Base-by-base conservation (phyloP, 371 early-diverging fungal genomes). In the Zopfochytrium polystomum region DNA sequence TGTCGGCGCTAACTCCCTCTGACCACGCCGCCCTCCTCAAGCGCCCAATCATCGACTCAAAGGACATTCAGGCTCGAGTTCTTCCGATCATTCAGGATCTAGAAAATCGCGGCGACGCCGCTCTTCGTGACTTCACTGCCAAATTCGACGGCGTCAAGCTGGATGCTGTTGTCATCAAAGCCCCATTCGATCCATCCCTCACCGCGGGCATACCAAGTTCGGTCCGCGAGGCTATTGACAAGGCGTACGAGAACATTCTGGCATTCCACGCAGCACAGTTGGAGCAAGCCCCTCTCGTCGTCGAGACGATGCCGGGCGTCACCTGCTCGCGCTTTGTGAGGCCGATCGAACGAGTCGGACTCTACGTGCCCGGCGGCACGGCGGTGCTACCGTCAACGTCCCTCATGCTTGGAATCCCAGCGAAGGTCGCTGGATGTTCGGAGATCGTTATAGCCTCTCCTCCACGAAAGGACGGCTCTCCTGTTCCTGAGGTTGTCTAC, bases 351-450 rank as follows among this genome's bases (percentile, higher is more conserved):
- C 79, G 87, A 7, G 97, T 98, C 55, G 98, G 98, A 31, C 74
- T 98, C 47, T 98, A 98, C 66, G 93, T 98, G 3, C 98, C 98
- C 9, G 98, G 98, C 44, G 98, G 98, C n/a, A 89, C 95, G 23
- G 98, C 98, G 1, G 91, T 96, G 9, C 78, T 98, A 49, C 98
- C 98, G 2, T 93, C 94, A 9, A 90, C 93, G 5, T 85, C 97
- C 2, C 77, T 96, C 45, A 96, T 96, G 95, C 78, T 98, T 63
- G 97, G 96, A 65, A 87, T 96, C 45, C 98, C 98, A 26, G 98
- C 98, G 9, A 88, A 87, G 76, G 98, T 96, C 1, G 97, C 98
- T 45, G 96, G 96, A 11, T 96, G 97, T 75, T 74, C 76, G 48
- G 87, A 95, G 63, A 96, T 98, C 71, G 90, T 95, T 2, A 76